A percentile compares a stretch with the other conserved stretches of the same genome.
Conservation (phyloP, 176 grass and related monocot species). For the Neostapfia colusana region DNA sequence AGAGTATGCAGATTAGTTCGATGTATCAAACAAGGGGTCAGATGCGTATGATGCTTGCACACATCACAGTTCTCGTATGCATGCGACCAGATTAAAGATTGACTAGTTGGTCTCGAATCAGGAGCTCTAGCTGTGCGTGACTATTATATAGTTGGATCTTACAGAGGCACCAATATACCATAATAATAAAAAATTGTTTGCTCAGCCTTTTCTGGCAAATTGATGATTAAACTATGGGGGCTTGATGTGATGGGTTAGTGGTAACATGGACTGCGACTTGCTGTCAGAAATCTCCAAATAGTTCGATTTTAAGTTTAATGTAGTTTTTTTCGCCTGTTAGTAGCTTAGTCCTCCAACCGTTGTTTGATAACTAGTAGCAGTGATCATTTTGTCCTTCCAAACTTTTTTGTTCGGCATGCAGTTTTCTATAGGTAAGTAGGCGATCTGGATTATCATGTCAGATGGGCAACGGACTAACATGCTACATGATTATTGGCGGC, state of each 20-base stretch:
- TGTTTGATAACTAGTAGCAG: constrained; percentile 32
- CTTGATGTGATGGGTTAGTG: constrained; percentile 20
- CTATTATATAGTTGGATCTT: constrained; percentile 1
- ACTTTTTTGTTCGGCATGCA: constrained; percentile 24
- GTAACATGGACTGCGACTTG: constrained; percentile 9
- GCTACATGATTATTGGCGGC: constrained; percentile 26
- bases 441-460: constrained; percentile 17
- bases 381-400: constrained; percentile 17
- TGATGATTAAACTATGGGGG: constrained; percentile 33
- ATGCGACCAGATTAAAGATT: constrained; percentile 15
- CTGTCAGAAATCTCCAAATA: constrained; percentile 18
- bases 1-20: constrained; percentile 16
- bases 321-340: constrained; percentile 23
- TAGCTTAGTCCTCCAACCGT: neutral
- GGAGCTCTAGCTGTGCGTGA: constrained; percentile 9
- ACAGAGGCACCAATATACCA: neutral
- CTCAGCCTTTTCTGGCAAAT: neutral
- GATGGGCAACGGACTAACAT: neutral
- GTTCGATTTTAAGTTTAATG: neutral
- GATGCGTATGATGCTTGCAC: neutral
- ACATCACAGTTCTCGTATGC: neutral
- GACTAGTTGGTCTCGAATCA: neutral
- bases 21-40: neutral
- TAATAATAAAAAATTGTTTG: neutral
- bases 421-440: neutral